Conservation (phyloP, 2,329 filamentous ascomycete species). For the Macrophomina phaseolina region DNA sequence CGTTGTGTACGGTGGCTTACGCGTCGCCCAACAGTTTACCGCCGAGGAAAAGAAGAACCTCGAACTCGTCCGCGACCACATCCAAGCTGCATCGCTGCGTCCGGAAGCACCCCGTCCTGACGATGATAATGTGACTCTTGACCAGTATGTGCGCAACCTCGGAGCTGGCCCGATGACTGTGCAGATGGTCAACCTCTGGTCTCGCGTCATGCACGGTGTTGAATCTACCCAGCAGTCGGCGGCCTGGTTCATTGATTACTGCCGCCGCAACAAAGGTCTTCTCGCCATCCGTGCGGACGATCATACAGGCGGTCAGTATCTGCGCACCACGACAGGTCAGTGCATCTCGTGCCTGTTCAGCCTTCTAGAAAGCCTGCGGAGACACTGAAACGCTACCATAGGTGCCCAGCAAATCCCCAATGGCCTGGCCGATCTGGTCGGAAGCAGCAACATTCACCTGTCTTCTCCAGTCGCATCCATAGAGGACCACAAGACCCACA, state of each 20-base stretch:
- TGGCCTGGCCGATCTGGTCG: slow-evolving; percentile 32
- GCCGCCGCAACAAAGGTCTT: slow-evolving; percentile 58
- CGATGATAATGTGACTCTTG: slow-evolving; percentile 47
- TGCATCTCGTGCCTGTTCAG: neutral
- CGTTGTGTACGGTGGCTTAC: neutral
- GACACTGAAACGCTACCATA: neutral
- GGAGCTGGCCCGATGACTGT: slow-evolving; percentile 42
- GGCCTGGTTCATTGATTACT: slow-evolving; percentile 62
- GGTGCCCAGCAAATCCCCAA: slow-evolving; percentile 33
- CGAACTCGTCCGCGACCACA: slow-evolving; percentile 1
- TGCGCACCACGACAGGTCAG: slow-evolving; percentile 44
- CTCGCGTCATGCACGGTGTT: slow-evolving; percentile 57
- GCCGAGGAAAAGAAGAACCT: neutral
- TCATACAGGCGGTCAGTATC: slow-evolving; percentile 59
- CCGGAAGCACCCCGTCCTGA: neutral
- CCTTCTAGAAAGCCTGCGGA: neutral
- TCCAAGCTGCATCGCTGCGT: neutral
- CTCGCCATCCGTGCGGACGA: slow-evolving; percentile 58
- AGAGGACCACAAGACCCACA: neutral
- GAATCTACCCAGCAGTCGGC: slow-evolving; percentile 58
- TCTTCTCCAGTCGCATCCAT: neutral
- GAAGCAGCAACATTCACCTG: slow-evolving; percentile 1
- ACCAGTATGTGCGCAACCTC: slow-evolving; percentile 44
- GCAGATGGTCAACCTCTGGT: slow-evolving; percentile 52
- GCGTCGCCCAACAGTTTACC: neutral